Base-by-base conservation (phyloP, 176 grass and related monocot species). In the Pontederia paniculata region DNA sequence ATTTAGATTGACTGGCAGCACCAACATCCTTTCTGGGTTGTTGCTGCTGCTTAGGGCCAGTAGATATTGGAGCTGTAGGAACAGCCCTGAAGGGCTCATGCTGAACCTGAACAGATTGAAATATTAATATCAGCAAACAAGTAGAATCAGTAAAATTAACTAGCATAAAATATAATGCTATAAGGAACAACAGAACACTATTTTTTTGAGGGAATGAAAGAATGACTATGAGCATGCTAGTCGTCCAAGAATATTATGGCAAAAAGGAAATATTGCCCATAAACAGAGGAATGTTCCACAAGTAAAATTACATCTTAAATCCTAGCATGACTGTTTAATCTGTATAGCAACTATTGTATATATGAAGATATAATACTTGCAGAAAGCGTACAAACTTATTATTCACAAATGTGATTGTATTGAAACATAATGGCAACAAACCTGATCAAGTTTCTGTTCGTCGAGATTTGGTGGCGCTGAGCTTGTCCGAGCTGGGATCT, bases 381-480 rank as follows among this genome's bases (percentile, higher is more conserved):
- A 48, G 3, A 72, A 18, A 17, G 41, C 5, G 20, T 10, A 37
- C 50, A 18, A 62, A 47, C 10, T 21, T 21, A 31, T 60, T 42
- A 9, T 42, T 42, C 41, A 44, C 8, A 44, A 19, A 44, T 12
- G 2, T 55, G 22, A n/a, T 2, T 12, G 4, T 44, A 16, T 22
- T 9, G 18, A 42, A 59, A 74, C 46, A 50, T 43, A 7, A 5
- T 5, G 3, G 7, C 23, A 71, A 28, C 2, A 71, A 45, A 98
- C 93, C 93, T 98, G 86, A 60, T 91, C 84, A 48, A 65, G 77
- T 55, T 90, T 98, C 65, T 98, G 86, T 23, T 98, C 93, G 54
- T 88, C 86, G 31, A 97, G 82, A 74, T 97, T 97, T 17, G 93
- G 93, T 72, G 93, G 93, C 67, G 93, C 93, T 23, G 93, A 98